A percentile compares a stretch with the other conserved stretches of the same genome.
These are phyloP conservation scores for Collybiopsis confluens DNA, from an alignment of 768 basidiomycete genomes.

Conservation along the genomic window DNA sequence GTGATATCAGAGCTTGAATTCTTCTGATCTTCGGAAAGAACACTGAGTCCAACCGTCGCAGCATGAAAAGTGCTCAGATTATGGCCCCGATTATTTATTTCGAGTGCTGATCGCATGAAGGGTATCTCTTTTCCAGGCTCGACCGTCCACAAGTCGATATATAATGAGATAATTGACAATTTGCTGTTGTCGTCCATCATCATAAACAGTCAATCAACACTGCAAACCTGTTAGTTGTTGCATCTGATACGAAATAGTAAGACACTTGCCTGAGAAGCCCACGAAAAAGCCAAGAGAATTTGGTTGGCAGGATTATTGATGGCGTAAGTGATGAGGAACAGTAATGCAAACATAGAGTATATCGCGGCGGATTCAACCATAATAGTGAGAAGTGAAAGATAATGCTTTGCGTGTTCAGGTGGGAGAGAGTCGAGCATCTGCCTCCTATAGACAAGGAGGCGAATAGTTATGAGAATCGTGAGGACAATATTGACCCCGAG, in stretches of 20 bases:
- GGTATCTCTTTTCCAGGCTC: constrained; percentile 31
- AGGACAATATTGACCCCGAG: constrained; percentile 12
- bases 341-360: constrained; percentile 15
- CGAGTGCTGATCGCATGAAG: constrained; percentile 9
- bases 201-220: too few species aligned
- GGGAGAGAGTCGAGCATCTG: constrained; percentile 11
- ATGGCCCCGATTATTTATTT: background rate
- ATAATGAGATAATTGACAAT: constrained; percentile 39
- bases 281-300: constrained; percentile 1
- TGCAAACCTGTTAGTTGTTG: background rate
- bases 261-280: background rate
- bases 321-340: constrained; percentile 16
- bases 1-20: too few species aligned
- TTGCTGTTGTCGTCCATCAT: constrained; percentile 18
- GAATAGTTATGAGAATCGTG: constrained; percentile 9
- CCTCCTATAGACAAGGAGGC: constrained; percentile 9
- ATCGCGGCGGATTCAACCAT: constrained; percentile 20
- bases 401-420: constrained; percentile 10
- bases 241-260: background rate
- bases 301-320: constrained; percentile 12
- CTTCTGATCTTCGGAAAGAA: background rate
- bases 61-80: constrained; percentile 8
- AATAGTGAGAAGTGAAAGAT: constrained; percentile 12
- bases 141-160: constrained; percentile 35
- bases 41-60: background rate